A percentile compares a stretch with the other conserved stretches of the same genome.
Conservation (phyloP, 345 rosid genomes). For the Corymbia maculata region DNA sequence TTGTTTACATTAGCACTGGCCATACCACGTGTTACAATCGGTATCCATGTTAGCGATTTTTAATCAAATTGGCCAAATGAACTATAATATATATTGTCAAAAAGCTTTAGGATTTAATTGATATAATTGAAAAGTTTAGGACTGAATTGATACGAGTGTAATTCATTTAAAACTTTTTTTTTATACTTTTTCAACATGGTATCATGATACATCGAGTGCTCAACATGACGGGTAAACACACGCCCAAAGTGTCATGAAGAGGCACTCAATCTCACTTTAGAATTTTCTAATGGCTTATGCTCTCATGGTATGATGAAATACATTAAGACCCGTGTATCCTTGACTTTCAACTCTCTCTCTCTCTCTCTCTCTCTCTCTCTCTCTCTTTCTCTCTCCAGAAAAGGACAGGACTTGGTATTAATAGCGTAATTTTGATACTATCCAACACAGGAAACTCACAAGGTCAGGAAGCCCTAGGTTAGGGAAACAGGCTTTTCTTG, state of each 20-base stretch:
- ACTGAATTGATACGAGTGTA: neutral
- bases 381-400: neutral
- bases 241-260: neutral
- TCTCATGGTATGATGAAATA: neutral
- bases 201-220: neutral
- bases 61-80: neutral
- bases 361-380: neutral
- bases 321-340: neutral
- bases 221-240: neutral
- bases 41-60: neutral
- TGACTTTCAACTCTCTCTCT: neutral
- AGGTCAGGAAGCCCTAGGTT: neutral
- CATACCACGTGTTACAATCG: neutral
- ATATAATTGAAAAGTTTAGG: neutral
- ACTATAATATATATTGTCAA: neutral
- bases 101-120: neutral
- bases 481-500: neutral
- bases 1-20: rapidly evolving
- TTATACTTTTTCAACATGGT: neutral
- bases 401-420: neutral
- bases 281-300: neutral
- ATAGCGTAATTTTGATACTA: neutral
- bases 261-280: neutral
- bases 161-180: neutral
- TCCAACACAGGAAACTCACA: neutral